Conservation (phyloP, 108 stramenopile genomes). For the Cylindrotheca closterium region DNA sequence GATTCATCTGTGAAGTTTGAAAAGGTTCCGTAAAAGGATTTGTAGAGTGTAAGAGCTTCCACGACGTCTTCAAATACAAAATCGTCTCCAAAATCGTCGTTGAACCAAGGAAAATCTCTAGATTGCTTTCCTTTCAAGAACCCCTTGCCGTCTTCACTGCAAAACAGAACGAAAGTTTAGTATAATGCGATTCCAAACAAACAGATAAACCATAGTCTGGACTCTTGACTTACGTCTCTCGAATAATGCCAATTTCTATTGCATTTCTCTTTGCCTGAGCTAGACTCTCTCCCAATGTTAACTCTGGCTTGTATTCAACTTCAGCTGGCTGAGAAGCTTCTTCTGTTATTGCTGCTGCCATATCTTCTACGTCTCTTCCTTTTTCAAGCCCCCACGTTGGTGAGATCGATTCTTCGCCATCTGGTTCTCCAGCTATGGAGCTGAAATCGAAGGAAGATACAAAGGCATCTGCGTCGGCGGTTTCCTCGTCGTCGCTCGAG, state of each 20-base stretch:
- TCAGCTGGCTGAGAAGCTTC: constrained; percentile 42
- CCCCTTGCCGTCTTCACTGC: constrained; percentile 45
- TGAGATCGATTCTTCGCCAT: constrained; percentile 26
- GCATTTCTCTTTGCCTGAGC: constrained; percentile 60
- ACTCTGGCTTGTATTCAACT: constrained; percentile 38
- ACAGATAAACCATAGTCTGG: background rate
- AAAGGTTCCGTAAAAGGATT: constrained; percentile 61
- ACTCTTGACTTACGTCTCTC: constrained; percentile 42
- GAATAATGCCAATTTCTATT: constrained; percentile 65
- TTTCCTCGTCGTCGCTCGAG: constrained; percentile 21
- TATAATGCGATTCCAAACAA: background rate
- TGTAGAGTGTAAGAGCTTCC: constrained; percentile 79
- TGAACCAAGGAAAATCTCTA: constrained; percentile 78
- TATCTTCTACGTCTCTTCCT: constrained; percentile 24
- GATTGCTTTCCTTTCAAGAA: constrained; percentile 61
- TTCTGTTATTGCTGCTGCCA: constrained; percentile 35
- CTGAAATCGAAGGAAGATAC: constrained; percentile 33
- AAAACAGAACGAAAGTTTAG: background rate
- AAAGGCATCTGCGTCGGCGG: constrained; percentile 13
- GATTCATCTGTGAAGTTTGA: constrained; percentile 56
- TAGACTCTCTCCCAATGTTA: constrained; percentile 58
- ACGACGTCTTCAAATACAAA: constrained; percentile 90
- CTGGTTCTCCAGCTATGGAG: constrained; percentile 22
- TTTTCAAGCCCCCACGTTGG: constrained; percentile 71
- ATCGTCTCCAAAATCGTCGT: constrained; percentile 88